Base-by-base conservation (phyloP, 2,329 filamentous ascomycete species). In the Graphium sp. region DNA sequence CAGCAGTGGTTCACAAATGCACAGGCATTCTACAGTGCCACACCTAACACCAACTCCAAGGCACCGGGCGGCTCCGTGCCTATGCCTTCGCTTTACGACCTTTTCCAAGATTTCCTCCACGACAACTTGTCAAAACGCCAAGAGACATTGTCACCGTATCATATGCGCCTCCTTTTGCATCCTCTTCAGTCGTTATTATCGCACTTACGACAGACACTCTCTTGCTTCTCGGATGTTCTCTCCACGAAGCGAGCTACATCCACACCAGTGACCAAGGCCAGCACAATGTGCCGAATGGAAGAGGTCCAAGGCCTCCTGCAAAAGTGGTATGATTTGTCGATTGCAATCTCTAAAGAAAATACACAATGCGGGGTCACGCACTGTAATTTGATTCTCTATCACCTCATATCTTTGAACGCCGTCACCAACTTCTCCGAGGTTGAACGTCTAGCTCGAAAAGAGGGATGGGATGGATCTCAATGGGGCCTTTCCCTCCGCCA, bases 361-460 rank as follows among this genome's bases (percentile, higher is more conserved):
- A 60, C 64, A 2, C 48, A 52, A 26, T 77, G 73, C 36, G 50
- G 63, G 11, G 56, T 72, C 36, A 76, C 68, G 41, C 64, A 65
- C 39, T 71, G 68, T 36, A 78, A 74, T 41, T 49, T 81, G 23
- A 63, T 76, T 24, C 61, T 81, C 34, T 80, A 75, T 45, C 75
- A 82, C 39, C 58, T 81, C 23, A 71, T 81, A 42, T 73, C 65
- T 27, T 58, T 82, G 33, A 79, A 79, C 39, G 64, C 69, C 7
- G 63, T 77, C 17, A 74, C 72, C 11, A 70, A 69, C 47, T 77
- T 80, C 41, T 59, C 66, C 3, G 68, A 74, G 38, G 68, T 80
- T 25, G 75, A 81, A 50, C 58, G 63, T 4, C 53, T 80, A 7
- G 74, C 74, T 4, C 62, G 74, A 11, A 58, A 64, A 20, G 72